Conservation (phyloP, 768 basidiomycete genomes). For the Boletus vinaceobasis region DNA sequence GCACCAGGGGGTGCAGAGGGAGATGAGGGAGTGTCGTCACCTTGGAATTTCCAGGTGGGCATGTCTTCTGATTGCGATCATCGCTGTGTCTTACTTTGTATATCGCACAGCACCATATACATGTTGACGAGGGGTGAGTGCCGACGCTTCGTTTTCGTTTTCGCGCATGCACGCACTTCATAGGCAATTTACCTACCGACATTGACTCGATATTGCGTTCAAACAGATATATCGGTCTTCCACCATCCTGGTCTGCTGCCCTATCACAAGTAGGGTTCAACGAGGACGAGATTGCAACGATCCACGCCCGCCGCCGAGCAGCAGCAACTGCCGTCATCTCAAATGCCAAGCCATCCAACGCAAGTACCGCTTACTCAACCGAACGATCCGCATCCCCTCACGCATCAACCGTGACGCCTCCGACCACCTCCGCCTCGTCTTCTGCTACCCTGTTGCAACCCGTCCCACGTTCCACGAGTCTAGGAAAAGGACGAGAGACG, state of each 20-base stretch:
- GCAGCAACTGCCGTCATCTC: constrained; percentile 9
- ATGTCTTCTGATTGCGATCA: background rate
- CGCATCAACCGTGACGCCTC: background rate
- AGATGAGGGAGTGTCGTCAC: constrained; percentile 62
- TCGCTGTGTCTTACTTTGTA: background rate
- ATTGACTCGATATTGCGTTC: background rate
- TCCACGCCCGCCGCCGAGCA: constrained; percentile 41
- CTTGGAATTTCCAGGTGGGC: constrained; percentile 72
- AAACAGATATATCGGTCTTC: constrained; percentile 57
- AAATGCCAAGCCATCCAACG: constrained; percentile 5
- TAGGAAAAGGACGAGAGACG: constrained; percentile 5
- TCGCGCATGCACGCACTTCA: background rate
- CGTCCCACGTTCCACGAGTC: constrained; percentile 24
- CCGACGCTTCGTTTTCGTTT: background rate
- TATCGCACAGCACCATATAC: constrained; percentile 62
- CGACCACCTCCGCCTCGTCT: constrained; percentile 22
- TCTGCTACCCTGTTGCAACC: constrained; percentile 18
- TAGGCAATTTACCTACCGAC: background rate
- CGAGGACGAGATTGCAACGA: constrained; percentile 64
- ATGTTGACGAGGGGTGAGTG: constrained; percentile 71
- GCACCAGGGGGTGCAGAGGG: constrained; percentile 23
- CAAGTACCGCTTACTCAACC: background rate
- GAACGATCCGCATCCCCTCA: constrained; percentile 20
- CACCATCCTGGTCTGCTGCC: constrained; percentile 69
- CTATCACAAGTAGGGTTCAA: constrained; percentile 60